Base-by-base conservation (phyloP, 192 early-diverging fungal genomes). In the Backusella luteola region DNA sequence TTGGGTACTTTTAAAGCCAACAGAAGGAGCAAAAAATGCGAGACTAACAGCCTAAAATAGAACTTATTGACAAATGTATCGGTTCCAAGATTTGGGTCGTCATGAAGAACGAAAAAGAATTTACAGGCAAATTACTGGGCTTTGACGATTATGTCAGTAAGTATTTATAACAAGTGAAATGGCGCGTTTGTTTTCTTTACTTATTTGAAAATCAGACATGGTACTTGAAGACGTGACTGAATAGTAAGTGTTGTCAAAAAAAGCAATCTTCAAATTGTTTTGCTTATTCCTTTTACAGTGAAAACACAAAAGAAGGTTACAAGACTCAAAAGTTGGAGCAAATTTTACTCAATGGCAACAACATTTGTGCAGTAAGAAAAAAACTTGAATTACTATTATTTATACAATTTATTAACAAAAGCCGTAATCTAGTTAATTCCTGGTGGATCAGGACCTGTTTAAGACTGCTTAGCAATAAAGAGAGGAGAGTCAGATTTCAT, bases 131-230 rank as follows among this genome's bases (percentile, higher is more conserved):
- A 19, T 87, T 99, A 73, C 86, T 96, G 4, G 96, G 96, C n/a
- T 99, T 99, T 84, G 98, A 99, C 79, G 98, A 99, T 84, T 99
- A 91, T 87, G 97, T 98, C 77, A 98, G 89, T 92, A 85, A 66
- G 72, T 75, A 19, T 17, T 17, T 34, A 21, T 34, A 14, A 12
- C 23, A 29, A 73, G n/a, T 35, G 19, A 14, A 35, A 17, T 53
- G 19, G 56, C 56, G 56, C 56, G 56, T 49, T 74, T 35, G 66
- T 66, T 23, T 39, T 29, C 5, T n/a, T 34, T 59, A 15, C 71
- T 66, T 44, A 1, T 32, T 66, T 66, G 32, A 53, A 9, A 39
- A 59, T 32, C 59, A 92, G 89, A 98, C 84, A 98, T 99, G 98
- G 96, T 99, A 4, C 83, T 99, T 71, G 94, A 97, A 73, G 92